Evolutionary conservation across 768 basidiomycete genomes (phyloP), one percentile per base, ranked within the genome.

Genomic region (Crassisporium funariophilum): DNA sequence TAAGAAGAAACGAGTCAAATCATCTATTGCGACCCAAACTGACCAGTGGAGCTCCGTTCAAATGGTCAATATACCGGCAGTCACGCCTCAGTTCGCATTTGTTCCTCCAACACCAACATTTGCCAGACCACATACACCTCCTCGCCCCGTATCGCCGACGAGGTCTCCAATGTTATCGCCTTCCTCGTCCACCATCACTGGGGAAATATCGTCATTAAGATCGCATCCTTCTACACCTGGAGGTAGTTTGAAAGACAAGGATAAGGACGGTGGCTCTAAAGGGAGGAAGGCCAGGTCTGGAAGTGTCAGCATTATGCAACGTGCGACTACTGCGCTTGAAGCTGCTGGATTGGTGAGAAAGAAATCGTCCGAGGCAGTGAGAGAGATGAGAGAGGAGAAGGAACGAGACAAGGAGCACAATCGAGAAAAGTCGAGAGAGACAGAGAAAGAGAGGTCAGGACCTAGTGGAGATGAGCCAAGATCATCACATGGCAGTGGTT

Each of bases 281-380:
- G 74, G 75, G 15, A 75, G 84, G 38, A 94, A 95, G 63, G 72
- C 67, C 19, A 77, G 95, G 12, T 84, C 91, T 2, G 89, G 92
- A 5, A 95, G 94, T 47, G 90, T 98, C 41, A 94, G 87, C 58
- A 97, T 98, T 64, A 90, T 98, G 79, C 95, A 98, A 58, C 83
- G 94, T 19, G 94, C 92, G 0, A 95, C 93, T 2, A 95, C 92
- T 1, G 91, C 88, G 1, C 75, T 93, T 19, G 90, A 91, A 62
- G 91, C 89, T 8, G 88, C 86, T 10, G 88, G 91, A 2, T 67
- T 95, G 8, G 88, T 92, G 37, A 71, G 86, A 49, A 92, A 93
- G 69, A 92, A 88, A 66, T 88, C 86, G 4, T 68, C 79, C 0
- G 91, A 93, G 61, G 85, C 72, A 5, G 81, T 91, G 8, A 75